Conservation (phyloP, 2,329 filamentous ascomycete genomes). For the Aschersonia sp. region DNA sequence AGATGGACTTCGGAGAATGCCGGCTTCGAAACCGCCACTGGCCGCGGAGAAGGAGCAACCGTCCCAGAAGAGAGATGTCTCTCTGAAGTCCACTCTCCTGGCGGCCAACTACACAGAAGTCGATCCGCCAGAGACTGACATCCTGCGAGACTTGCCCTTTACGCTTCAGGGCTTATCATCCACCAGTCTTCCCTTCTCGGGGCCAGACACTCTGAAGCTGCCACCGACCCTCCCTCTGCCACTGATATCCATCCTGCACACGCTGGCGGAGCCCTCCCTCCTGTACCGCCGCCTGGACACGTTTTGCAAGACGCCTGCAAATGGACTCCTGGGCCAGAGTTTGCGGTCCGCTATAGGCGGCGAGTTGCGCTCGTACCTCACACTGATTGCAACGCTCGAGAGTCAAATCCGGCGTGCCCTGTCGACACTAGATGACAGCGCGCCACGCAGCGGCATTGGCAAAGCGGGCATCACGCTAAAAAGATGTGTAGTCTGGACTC, state of each 20-base stretch:
- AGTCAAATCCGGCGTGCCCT: slow-evolving; percentile 79
- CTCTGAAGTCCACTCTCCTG: slow-evolving; percentile 40
- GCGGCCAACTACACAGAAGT: slow-evolving; percentile 41
- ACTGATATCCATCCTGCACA: slow-evolving; percentile 74
- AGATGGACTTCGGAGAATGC: slow-evolving; percentile 31
- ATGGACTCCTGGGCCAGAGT: slow-evolving; percentile 83
- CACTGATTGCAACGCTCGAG: slow-evolving; percentile 81
- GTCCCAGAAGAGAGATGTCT: slow-evolving; percentile 28
- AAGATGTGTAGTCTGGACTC: slow-evolving; percentile 90
- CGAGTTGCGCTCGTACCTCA: slow-evolving; percentile 80
- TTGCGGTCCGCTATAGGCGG: slow-evolving; percentile 71
- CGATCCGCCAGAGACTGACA: slow-evolving; percentile 47
- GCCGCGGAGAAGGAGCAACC: slow-evolving; percentile 13
- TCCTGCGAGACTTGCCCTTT: slow-evolving; percentile 74
- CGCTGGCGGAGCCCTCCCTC: slow-evolving; percentile 83
- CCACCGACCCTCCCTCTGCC: slow-evolving; percentile 71
- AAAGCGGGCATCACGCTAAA: slow-evolving; percentile 89
- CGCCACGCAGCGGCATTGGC: slow-evolving; percentile 55
- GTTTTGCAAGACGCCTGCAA: slow-evolving; percentile 70
- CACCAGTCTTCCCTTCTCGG: slow-evolving; percentile 63
- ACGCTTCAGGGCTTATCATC: slow-evolving; percentile 88
- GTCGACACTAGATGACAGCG: slow-evolving; percentile 52
- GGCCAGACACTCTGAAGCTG: slow-evolving; percentile 54
- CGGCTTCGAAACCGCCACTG: slow-evolving; percentile 18
- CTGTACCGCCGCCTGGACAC: slow-evolving; percentile 67